These are phyloP conservation scores for Colletotrichum sp. DNA, from an alignment of 2,329 filamentous ascomycete genomes.

Conservation along the genomic window DNA sequence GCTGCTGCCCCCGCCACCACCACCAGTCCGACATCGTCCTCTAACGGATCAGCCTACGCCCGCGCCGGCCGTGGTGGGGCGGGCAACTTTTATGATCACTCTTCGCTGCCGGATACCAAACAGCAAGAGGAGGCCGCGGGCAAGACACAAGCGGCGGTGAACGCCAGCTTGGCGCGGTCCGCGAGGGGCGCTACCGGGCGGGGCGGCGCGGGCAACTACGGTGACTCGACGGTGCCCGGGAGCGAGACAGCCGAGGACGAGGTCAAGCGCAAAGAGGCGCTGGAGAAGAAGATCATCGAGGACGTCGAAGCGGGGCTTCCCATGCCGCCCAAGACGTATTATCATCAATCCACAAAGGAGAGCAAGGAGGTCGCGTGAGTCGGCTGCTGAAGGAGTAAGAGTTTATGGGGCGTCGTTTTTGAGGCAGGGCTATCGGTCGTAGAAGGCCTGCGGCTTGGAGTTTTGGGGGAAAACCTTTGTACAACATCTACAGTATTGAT, in stretches of 20 bases:
- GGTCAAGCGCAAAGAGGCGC: slow-evolving; percentile 37
- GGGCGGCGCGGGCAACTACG: slow-evolving; percentile 65
- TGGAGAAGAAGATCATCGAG: slow-evolving; percentile 47
- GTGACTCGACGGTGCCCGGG: slow-evolving; percentile 26
- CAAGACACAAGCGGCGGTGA: slow-evolving; percentile 37
- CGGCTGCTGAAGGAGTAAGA: background rate
- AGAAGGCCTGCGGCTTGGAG: background rate
- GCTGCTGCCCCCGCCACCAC: slow-evolving; percentile 25
- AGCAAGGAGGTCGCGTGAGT: slow-evolving; percentile 21
- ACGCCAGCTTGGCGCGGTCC: slow-evolving; percentile 29
- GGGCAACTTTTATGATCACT: slow-evolving; percentile 59
- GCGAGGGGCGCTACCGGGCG: slow-evolving; percentile 44
- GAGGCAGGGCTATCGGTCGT: background rate
- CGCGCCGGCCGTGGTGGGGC: slow-evolving; percentile 64
- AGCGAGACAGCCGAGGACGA: slow-evolving; percentile 28
- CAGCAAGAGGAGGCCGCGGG: slow-evolving; percentile 38
- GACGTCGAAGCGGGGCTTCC: slow-evolving; percentile 54
- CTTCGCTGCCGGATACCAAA: slow-evolving; percentile 33
- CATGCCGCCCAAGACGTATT: slow-evolving; percentile 51
- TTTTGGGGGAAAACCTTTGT: background rate
- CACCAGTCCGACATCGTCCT: slow-evolving; percentile 25
- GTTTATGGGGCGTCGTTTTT: background rate
- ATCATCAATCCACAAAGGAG: slow-evolving; percentile 27
- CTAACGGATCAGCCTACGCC: slow-evolving; percentile 31
- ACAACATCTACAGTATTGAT: slow-evolving; percentile 1